phyloP scores from a whole-genome alignment of 1,139 yeast genomes.

The Ogataea hybrid region DNA sequence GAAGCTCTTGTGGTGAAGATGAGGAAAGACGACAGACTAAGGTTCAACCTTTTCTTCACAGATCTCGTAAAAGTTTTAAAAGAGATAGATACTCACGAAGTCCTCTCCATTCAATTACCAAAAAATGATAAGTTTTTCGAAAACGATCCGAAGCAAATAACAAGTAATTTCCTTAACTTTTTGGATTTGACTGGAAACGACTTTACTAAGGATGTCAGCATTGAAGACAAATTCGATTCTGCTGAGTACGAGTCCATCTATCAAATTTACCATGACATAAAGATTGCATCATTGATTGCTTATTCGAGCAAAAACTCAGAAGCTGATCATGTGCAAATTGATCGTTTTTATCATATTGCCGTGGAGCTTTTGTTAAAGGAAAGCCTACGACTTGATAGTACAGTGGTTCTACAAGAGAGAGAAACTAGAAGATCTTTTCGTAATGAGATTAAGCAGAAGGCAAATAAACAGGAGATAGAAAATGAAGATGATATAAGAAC shows the following conservation, averaged over 20 bases:
- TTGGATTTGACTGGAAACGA: slow-evolving; percentile 32
- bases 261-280: slow-evolving; percentile 70
- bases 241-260: slow-evolving; percentile 47
- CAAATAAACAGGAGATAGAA: slow-evolving; percentile 10
- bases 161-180: slow-evolving; percentile 40
- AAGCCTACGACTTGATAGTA: slow-evolving; percentile 44
- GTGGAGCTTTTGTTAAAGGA: slow-evolving; percentile 75
- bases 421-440: slow-evolving; percentile 8
- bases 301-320: slow-evolving; percentile 35
- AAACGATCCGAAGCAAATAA: slow-evolving; percentile 40
- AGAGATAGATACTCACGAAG: slow-evolving; percentile 36
- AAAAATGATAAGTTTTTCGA: slow-evolving; percentile 41
- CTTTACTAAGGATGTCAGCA: slow-evolving; percentile 31
- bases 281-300: slow-evolving; percentile 51
- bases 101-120: slow-evolving; percentile 46
- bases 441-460: slow-evolving; percentile 4
- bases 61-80: slow-evolving; percentile 34
- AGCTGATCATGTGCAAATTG: slow-evolving; percentile 52
- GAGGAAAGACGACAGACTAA: slow-evolving; percentile 8
- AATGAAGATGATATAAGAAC: slow-evolving; percentile 17
- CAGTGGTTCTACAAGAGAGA: slow-evolving; percentile 6
- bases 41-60: slow-evolving; percentile 14
- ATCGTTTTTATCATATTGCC: slow-evolving; percentile 67
- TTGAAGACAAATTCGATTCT: slow-evolving; percentile 30
- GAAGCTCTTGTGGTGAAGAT: neutral